Percentiles rank a stretch among this genome's conserved stretches.
Conservation (phyloP, 1,139 yeast genomes). For the Arxiozyma heterogenica region DNA sequence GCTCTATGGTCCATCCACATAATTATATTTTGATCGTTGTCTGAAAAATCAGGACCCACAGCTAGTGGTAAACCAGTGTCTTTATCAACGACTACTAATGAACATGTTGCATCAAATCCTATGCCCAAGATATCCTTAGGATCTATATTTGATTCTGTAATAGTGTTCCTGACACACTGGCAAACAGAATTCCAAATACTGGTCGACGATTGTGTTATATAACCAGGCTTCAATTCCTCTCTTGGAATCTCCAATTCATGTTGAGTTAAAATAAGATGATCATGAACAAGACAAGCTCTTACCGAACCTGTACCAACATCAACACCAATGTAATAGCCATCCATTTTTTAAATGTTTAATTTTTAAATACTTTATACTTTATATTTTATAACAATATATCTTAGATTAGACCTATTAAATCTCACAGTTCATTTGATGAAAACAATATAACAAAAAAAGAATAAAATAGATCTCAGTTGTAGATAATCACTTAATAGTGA, state of each 20-base stretch:
- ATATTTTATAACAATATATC: not conserved
- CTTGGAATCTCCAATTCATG: constrained; percentile 73
- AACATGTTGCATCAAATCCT: constrained; percentile 97
- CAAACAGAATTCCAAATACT: constrained; percentile 91
- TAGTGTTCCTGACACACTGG: constrained; percentile 64
- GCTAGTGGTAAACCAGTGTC: constrained; percentile 61
- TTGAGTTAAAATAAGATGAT: constrained; percentile 73
- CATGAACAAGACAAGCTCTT: constrained; percentile 80
- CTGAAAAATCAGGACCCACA: constrained; percentile 84
- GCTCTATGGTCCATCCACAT: constrained; percentile 99
- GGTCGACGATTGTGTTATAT: constrained; percentile 77
- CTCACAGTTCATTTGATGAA: not conserved
- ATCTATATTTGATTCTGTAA: constrained; percentile 66
- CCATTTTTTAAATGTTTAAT: not conserved
- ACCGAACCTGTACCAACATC: constrained; percentile 98
- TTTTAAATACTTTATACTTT: too few relatives aligned
- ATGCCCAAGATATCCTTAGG: constrained; percentile 65
- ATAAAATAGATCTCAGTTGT: not conserved
- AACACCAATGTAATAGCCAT: constrained; percentile 68
- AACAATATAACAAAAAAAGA: not conserved
- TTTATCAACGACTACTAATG: constrained; percentile 72
- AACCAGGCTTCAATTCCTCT: constrained; percentile 61
- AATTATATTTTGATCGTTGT: constrained; percentile 69
- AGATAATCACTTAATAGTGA: too few relatives aligned
- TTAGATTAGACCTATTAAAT: not conserved